Evolutionary conservation across 2,329 filamentous ascomycete genomes (phyloP), one percentile per base, ranked within the genome.

Genomic region (Fusarium annulatum): DNA sequence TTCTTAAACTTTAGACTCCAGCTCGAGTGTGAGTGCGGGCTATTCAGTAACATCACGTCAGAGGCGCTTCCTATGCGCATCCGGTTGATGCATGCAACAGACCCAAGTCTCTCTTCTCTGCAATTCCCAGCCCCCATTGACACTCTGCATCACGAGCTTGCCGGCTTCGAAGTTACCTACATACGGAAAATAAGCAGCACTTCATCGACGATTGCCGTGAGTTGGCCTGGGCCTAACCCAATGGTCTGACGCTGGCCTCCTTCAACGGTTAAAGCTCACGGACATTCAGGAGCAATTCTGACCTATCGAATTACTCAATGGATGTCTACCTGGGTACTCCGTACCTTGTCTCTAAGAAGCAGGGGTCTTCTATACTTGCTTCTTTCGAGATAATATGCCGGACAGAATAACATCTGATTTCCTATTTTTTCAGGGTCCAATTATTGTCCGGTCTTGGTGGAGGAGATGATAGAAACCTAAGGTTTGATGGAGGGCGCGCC

Each of bases 1-100:
- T 41, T 55, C 34, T 58, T 34, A 11, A 7, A 19, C 42, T 49
- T 34, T 21, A 38, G 23, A 51, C 42, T 33, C 42, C 19, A 51
- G 15, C 41, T 45, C 45, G 51, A 65, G 58, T 70, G 55, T 55
- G 56, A 57, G 67, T 62, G 52, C 53, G 48, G 52, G 45, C 28
- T 43, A 45, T 56, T 51, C 42, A 51, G 46, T 34, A 28, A 18
- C 53, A 71, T 63, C 60, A 71, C 66, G 75, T 74, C 73, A 74
- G 61, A 72, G 75, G 68, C 71, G 58, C 61, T 60, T 28, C 59
- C 34, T 42, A 60, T 67, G 70, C 72, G 64, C 65, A 67, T 64
- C 70, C 69, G 53, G 59, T 60, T 74, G 66, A 64, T 72, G 63
- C 63, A 77, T 72, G 70, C 65, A 65, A 76, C 59, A 48, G 48